phyloP scores from a whole-genome alignment of 306 rosid species.

The Mucuna pruriens region DNA sequence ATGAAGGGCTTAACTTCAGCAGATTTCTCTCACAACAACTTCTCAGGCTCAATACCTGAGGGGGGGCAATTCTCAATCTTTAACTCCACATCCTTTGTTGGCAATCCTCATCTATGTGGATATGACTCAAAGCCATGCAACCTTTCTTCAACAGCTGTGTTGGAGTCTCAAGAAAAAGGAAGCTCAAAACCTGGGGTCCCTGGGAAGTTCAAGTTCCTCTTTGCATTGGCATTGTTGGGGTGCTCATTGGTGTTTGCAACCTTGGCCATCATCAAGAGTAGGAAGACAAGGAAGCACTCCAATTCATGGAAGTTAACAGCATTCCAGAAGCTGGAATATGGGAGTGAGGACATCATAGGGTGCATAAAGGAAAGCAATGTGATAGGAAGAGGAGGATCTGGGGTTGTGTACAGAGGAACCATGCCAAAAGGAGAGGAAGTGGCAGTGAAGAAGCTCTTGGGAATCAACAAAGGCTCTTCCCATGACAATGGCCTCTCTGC shows the following conservation, averaged over 20 bases:
- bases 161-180: conserved; percentile 36
- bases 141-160: conserved; percentile 41
- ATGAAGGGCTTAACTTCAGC: conserved; percentile 78
- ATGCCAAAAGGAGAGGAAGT: conserved; percentile 81
- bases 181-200: conserved; percentile 43
- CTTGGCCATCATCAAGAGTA: conserved; percentile 65
- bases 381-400: conserved; percentile 89
- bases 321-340: conserved; percentile 73
- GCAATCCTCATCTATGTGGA: conserved; percentile 75
- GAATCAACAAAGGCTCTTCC: conserved; percentile 73
- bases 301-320: conserved; percentile 78
- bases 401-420: conserved; percentile 73
- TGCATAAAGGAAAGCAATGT: conserved; percentile 75
- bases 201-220: conserved; percentile 66
- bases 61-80: conserved; percentile 66
- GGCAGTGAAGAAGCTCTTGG: conserved; percentile 77
- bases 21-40: conserved; percentile 80
- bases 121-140: conserved; percentile 59
- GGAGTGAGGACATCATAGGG: conserved; percentile 67
- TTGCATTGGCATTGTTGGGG: conserved; percentile 67
- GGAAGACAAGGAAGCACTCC: conserved; percentile 51
- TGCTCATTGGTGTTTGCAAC: conserved; percentile 76
- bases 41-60: conserved; percentile 77
- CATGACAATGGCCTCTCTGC: conserved; percentile 84
- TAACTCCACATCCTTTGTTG: conserved; percentile 65